Evolutionary conservation across 2,329 filamentous ascomycete species (phyloP), one percentile per base, ranked within the genome.

Genomic region (Alternaria sp.): DNA sequence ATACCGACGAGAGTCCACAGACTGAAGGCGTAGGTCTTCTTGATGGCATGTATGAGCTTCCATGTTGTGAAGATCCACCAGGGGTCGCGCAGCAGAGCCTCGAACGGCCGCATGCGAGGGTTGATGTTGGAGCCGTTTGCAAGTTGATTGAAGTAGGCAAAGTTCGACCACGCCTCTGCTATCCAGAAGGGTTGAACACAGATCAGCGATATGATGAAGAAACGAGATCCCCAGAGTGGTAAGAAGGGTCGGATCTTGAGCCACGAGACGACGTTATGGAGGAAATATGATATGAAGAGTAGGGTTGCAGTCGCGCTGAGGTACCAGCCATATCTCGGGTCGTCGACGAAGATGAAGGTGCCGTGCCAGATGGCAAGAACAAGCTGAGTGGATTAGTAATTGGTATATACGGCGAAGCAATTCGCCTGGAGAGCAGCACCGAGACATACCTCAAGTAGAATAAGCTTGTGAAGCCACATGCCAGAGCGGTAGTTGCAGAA

Each of bases 21-120:
- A 30, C 64, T 77, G 62, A 75, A 76, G 1, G 68, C 66, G 40
- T 79, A 78, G 3, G 77, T 75, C 66, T 77, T 74, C 51, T 74
- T 76, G 54, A 79, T 78, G 7, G 73, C 66, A 30, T 70, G 60
- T 26, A 77, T 68, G 9, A 78, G 63, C 46, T 71, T 74, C 73
- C 72, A 78, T 1, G 77, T 78, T 1, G 76, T 79, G 43, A 77
- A 79, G 13, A 79, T 79, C 77, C 77, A 79, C 77, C 75, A 79
- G 0, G 76, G 76, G 25, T 78, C 76, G 7, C 76, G 71, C 6
- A 72, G 36, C 2, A 79, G 63, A 2, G 77, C 77, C 66, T 79
- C 77, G 66, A 67, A 79, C 2, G 77, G 76, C 4, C 77, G 63
- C 64, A 71, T 77, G 5, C 59, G 70, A 8, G 68, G 62, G 36